phyloP scores from a whole-genome alignment of 2,329 filamentous ascomycete genomes.

The Hypocreales sp. region DNA sequence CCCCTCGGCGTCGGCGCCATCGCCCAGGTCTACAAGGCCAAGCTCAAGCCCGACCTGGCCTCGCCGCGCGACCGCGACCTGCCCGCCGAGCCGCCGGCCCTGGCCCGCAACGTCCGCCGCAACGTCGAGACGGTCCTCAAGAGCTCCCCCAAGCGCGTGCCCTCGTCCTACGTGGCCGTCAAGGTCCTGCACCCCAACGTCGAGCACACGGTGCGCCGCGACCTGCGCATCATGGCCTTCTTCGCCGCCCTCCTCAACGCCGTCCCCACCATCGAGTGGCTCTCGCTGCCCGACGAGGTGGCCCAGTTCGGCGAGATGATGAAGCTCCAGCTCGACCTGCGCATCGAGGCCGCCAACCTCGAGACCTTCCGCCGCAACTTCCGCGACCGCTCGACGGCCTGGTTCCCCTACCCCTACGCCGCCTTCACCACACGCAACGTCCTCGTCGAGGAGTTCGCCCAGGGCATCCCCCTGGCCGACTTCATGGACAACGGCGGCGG shows the following conservation, averaged over 20 bases:
- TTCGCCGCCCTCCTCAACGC: constrained; percentile 74
- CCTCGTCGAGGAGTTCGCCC: constrained; percentile 87
- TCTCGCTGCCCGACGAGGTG: constrained; percentile 90
- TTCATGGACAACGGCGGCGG: constrained; percentile 88
- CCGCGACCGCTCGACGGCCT: constrained; percentile 76
- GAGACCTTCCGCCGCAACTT: constrained; percentile 83
- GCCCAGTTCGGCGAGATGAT: constrained; percentile 96
- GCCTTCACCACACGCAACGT: constrained; percentile 89
- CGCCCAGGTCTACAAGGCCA: constrained; percentile 94
- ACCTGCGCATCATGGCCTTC: constrained; percentile 85
- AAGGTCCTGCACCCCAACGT: constrained; percentile 91
- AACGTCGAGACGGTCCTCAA: constrained; percentile 81
- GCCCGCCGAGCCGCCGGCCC: constrained; percentile 22
- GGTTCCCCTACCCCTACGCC: constrained; percentile 88
- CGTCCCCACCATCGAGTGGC: constrained; percentile 91
- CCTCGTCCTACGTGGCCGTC: constrained; percentile 84
- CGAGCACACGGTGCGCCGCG: constrained; percentile 77
- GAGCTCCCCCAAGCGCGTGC: constrained; percentile 68
- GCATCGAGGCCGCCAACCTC: constrained; percentile 87
- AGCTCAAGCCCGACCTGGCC: constrained; percentile 65
- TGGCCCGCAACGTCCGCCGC: constrained; percentile 56
- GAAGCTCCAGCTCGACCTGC: constrained; percentile 86
- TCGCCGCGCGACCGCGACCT: constrained; percentile 43
- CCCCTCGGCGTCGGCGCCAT: constrained; percentile 92
- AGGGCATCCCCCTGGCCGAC: constrained; percentile 79